A percentile compares a stretch with the other conserved stretches of the same genome.
Conservation (phyloP, 768 basidiomycete species). For the Pulveroboletus sp. region DNA sequence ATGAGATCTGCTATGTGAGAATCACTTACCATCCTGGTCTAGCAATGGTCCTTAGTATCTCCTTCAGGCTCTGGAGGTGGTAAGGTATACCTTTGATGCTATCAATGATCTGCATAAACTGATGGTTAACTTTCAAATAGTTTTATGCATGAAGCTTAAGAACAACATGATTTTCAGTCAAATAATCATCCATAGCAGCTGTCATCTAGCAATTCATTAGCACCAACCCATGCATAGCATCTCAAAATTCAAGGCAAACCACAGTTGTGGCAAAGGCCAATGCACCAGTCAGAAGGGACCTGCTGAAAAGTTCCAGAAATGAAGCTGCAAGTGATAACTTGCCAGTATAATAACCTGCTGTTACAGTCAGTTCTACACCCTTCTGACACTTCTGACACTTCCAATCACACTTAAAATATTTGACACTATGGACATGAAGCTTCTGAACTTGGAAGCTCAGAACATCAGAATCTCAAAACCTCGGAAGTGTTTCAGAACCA, state of each 20-base stretch:
- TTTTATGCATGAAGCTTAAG: background rate
- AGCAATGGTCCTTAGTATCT: background rate
- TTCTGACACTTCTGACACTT: too few relatives aligned
- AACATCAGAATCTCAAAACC: too few relatives aligned
- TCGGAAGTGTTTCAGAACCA: too few relatives aligned
- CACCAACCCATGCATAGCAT: background rate
- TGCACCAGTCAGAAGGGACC: background rate
- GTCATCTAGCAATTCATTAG: background rate
- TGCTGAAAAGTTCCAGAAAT: background rate
- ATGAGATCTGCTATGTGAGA: background rate
- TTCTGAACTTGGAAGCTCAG: too few relatives aligned
- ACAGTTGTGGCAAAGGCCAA: background rate
- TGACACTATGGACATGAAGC: too few relatives aligned
- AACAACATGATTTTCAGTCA: background rate
- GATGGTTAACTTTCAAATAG: background rate
- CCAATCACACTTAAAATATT: too few relatives aligned
- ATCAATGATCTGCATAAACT: background rate
- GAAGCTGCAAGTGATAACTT: background rate
- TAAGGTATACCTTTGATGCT: background rate
- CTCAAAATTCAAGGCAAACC: background rate
- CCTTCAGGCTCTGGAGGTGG: background rate
- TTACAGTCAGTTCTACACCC: too few relatives aligned
- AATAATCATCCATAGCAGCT: background rate
- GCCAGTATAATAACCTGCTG: background rate
- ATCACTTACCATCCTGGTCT: background rate